Conservation (phyloP, 2,329 filamentous ascomycete genomes). For the Ophiostoma novo-ulmi region DNA sequence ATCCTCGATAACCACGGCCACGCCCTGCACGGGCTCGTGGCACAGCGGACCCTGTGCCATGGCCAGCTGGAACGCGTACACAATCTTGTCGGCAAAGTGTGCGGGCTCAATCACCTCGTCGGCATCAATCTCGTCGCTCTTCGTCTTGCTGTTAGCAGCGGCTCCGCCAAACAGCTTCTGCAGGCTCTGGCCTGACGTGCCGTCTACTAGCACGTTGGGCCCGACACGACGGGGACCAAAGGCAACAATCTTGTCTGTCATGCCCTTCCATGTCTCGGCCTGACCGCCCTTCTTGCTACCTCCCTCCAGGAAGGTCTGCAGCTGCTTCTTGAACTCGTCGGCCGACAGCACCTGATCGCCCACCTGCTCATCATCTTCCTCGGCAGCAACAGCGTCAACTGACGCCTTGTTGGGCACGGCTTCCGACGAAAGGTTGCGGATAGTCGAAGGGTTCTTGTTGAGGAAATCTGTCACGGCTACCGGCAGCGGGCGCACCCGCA, state of each 20-base stretch:
- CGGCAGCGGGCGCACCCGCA: slow-evolving; percentile 76
- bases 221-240: slow-evolving; percentile 84
- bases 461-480: slow-evolving; percentile 77
- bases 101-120: slow-evolving; percentile 52
- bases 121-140: slow-evolving; percentile 37
- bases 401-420: slow-evolving; percentile 16
- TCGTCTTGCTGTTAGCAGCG: slow-evolving; percentile 31
- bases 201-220: slow-evolving; percentile 84
- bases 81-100: slow-evolving; percentile 83
- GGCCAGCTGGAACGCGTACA: slow-evolving; percentile 89
- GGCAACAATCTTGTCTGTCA: slow-evolving; percentile 75
- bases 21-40: slow-evolving; percentile 85
- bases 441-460: slow-evolving; percentile 70
- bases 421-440: slow-evolving; percentile 43
- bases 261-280: slow-evolving; percentile 66
- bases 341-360: slow-evolving; percentile 60
- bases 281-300: slow-evolving; percentile 8
- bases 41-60: slow-evolving; percentile 86
- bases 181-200: slow-evolving; percentile 66
- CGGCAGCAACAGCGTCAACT: slow-evolving; percentile 34
- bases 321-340: slow-evolving; percentile 70
- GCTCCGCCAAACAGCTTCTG: slow-evolving; percentile 58
- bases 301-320: slow-evolving; percentile 60
- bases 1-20: slow-evolving; percentile 85
- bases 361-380: slow-evolving; percentile 28